A percentile compares a stretch with the other conserved stretches of the same genome.
phyloP scores from a whole-genome alignment of 164 flowering plant species.

The Aristolochia fimbriata region DNA sequence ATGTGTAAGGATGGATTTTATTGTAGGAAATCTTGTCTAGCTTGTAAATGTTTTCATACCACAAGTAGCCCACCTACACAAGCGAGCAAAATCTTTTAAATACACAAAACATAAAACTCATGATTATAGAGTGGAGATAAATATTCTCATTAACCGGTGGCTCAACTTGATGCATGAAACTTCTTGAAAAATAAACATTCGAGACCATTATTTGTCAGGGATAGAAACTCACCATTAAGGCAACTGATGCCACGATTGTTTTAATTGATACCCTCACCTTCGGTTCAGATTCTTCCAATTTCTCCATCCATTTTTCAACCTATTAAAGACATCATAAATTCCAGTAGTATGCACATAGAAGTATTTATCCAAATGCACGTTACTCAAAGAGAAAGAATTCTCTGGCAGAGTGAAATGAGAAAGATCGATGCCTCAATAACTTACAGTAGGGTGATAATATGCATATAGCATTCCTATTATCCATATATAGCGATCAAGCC shows the following conservation, averaged over 20 bases:
- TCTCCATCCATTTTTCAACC: constrained; percentile 98
- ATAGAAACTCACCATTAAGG: constrained; percentile 52
- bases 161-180: too few relatives aligned
- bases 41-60: constrained; percentile 94
- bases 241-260: constrained; percentile 45
- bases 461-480: constrained; percentile 98
- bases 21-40: constrained; percentile 88
- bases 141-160: too few relatives aligned
- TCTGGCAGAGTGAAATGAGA: neutral
- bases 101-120: neutral
- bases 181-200: neutral
- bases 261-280: constrained; percentile 55
- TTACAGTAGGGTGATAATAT: constrained; percentile 89
- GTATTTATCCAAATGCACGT: neutral
- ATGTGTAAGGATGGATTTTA: constrained; percentile 91
- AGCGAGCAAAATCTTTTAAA: neutral
- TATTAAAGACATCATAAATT: constrained; percentile 15
- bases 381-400: neutral
- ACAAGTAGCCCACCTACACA: constrained; percentile 67
- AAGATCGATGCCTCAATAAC: neutral
- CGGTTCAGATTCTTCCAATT: constrained; percentile 81
- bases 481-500: constrained; percentile 98
- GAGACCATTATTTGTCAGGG: constrained; percentile 3
- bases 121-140: too few relatives aligned
- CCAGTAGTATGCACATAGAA: neutral